A percentile compares a stretch with the other conserved stretches of the same genome.
These are phyloP conservation scores for Geotrichum klebahnii DNA, from an alignment of 1,139 yeast species.

Conservation along the genomic window DNA sequence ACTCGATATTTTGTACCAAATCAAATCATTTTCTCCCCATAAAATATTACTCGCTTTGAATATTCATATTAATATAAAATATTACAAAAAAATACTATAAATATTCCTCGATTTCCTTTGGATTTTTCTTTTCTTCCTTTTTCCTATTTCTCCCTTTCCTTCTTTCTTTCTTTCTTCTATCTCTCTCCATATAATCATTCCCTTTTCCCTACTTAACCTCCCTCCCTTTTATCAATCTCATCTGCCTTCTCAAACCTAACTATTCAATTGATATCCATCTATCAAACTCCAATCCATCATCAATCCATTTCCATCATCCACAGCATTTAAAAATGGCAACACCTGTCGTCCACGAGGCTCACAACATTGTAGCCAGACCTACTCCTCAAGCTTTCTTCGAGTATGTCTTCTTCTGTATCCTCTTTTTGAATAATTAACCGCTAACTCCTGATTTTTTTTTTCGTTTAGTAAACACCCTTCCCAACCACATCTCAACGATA, in stretches of 20 bases:
- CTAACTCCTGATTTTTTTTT: too few relatives aligned
- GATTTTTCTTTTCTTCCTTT: slow-evolving; percentile 3
- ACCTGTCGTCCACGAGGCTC: slow-evolving; percentile 70
- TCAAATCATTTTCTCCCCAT: too few relatives aligned
- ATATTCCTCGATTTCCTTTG: background rate
- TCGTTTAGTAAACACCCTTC: slow-evolving; percentile 37
- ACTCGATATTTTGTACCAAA: too few relatives aligned
- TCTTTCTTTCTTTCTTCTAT: slow-evolving; percentile 1
- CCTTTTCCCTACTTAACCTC: background rate
- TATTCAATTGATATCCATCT: too few relatives aligned
- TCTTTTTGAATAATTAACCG: slow-evolving; percentile 15
- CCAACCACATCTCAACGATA: slow-evolving; percentile 40
- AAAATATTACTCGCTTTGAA: too few relatives aligned
- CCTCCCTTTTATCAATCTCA: too few relatives aligned
- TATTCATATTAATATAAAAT: too few relatives aligned
- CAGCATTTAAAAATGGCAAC: slow-evolving; percentile 12
- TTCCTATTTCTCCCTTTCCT: slow-evolving; percentile 1
- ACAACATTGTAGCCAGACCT: slow-evolving; percentile 54
- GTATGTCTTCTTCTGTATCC: slow-evolving; percentile 44
- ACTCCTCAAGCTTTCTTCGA: slow-evolving; percentile 75
- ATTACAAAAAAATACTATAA: background rate
- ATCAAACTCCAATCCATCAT: too few relatives aligned
- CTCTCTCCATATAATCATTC: background rate
- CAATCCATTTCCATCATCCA: background rate
- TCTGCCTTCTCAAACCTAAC: too few relatives aligned